Evolutionary conservation across 2,329 filamentous ascomycete genomes (phyloP).

Genomic region (Elsinoe fawcettii): DNA sequence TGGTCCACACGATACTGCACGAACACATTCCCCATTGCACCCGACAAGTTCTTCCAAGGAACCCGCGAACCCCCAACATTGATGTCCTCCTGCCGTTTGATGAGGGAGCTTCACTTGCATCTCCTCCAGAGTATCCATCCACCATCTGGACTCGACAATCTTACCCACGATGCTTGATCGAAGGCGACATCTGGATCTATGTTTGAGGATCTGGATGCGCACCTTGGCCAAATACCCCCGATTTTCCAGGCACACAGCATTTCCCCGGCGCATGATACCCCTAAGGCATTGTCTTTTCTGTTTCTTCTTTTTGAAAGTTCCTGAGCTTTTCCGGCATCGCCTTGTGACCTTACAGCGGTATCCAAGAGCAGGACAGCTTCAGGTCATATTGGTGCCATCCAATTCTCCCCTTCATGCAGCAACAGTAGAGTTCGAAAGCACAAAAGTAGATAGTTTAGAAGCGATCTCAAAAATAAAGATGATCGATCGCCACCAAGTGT

Average conservation of each 20-base stretch:
- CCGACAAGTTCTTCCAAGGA: background rate
- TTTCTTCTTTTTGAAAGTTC: background rate
- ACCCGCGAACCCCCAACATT: slow-evolving; percentile 2
- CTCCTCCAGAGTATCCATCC: slow-evolving; percentile 14
- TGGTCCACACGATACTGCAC: background rate
- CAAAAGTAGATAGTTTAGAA: slow-evolving; percentile 2
- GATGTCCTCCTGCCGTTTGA: slow-evolving; percentile 15
- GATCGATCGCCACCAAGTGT: background rate
- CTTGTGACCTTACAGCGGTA: slow-evolving; percentile 3
- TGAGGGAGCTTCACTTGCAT: slow-evolving; percentile 15
- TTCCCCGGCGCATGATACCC: slow-evolving; percentile 10
- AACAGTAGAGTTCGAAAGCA: slow-evolving; percentile 1
- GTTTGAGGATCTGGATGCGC: slow-evolving; percentile 15
- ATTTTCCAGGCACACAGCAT: slow-evolving; percentile 12
- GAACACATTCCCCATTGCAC: background rate
- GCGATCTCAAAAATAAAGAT: slow-evolving; percentile 6
- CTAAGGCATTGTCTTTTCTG: background rate
- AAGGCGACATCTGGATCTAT: slow-evolving; percentile 15
- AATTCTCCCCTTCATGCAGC: background rate
- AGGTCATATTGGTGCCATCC: slow-evolving; percentile 2
- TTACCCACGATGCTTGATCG: slow-evolving; percentile 15
- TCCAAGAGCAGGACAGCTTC: slow-evolving; percentile 11
- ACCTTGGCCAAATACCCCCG: slow-evolving; percentile 4
- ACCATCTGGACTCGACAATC: slow-evolving; percentile 14
- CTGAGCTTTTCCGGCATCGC: background rate